Conservation (phyloP, 148 eudicot genomes). For the Rhododendron henanense region DNA sequence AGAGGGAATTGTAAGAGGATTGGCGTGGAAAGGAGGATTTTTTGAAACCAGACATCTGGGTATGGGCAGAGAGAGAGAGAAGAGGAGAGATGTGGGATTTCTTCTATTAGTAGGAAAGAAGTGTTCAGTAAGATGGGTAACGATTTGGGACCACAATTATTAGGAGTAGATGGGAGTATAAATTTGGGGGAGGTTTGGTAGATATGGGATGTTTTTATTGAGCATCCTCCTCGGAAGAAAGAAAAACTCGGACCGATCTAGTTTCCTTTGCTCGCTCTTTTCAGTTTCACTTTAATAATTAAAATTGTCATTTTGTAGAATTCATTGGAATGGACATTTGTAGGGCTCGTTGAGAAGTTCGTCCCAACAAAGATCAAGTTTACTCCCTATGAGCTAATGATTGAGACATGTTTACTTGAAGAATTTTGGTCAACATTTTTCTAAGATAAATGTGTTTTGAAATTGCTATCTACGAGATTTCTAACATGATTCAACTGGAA, state of each 20-base stretch:
- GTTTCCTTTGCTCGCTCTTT: not conserved
- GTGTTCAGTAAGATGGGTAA: not conserved
- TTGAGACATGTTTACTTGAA: not conserved
- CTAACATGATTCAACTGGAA: too few species aligned
- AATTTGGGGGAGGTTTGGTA: not conserved
- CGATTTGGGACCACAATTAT: not conserved
- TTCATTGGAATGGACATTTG: not conserved
- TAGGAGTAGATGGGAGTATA: not conserved
- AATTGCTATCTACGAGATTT: too few species aligned
- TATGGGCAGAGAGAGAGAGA: not conserved
- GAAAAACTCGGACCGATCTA: not conserved
- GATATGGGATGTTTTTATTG: not conserved
- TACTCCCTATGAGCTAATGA: not conserved
- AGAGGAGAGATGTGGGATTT: not conserved
- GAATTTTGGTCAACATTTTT: not conserved
- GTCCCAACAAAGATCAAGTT: not conserved
- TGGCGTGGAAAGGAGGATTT: slow-evolving; percentile 42
- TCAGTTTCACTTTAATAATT: not conserved
- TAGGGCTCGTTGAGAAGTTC: not conserved
- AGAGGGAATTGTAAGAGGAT: slow-evolving; percentile 46
- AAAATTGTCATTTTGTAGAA: not conserved
- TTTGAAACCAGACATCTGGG: slow-evolving; percentile 48
- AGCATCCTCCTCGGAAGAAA: not conserved
- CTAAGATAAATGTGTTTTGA: not conserved
- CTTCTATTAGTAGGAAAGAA: not conserved